Evolutionary conservation across 2,329 filamentous ascomycete species (phyloP).

Genomic region (Atkinsonella texensis): DNA sequence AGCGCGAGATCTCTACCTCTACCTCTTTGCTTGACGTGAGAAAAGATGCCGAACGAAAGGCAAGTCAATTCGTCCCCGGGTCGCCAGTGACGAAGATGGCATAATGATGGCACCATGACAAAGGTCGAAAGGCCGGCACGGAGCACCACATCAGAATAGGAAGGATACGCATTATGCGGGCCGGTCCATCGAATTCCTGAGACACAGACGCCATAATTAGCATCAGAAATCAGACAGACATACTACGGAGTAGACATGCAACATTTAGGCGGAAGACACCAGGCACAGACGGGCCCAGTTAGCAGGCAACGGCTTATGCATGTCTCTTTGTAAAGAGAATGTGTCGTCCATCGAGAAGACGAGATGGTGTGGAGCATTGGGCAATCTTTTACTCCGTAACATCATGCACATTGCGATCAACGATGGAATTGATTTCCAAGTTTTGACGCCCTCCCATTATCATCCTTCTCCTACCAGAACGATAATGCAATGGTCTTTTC

Average conservation of each 20-base stretch:
- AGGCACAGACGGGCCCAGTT: conserved; percentile 1
- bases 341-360: neutral
- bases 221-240: neutral
- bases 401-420: neutral
- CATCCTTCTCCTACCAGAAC: neutral
- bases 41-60: neutral
- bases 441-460: neutral
- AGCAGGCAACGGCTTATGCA: neutral
- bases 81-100: neutral
- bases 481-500: neutral
- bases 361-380: neutral
- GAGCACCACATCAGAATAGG: neutral
- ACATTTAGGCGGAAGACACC: neutral
- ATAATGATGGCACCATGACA: neutral
- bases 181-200: neutral
- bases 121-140: neutral
- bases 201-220: neutral
- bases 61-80: neutral
- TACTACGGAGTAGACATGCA: neutral
- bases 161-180: neutral
- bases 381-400: neutral
- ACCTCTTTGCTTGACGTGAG: neutral
- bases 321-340: neutral
- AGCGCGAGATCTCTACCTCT: neutral
- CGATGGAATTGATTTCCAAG: neutral